A percentile compares a stretch with the other conserved stretches of the same genome.
Conservation (phyloP, 768 basidiomycete species). For the Solioccasus polychromus region DNA sequence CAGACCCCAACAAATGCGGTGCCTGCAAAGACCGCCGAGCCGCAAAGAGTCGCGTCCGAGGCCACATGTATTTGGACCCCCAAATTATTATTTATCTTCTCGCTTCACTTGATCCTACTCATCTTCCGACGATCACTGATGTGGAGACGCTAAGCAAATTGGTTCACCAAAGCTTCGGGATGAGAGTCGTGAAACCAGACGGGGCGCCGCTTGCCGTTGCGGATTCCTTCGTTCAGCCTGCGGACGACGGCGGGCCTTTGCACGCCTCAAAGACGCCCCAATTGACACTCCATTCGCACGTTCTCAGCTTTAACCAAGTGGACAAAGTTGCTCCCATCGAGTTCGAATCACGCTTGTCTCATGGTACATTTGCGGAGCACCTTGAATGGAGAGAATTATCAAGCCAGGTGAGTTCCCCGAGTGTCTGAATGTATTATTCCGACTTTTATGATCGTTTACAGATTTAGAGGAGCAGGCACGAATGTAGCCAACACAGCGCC, state of each 20-base stretch:
- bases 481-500: too few relatives aligned
- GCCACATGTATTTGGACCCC: conserved; percentile 15
- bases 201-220: conserved; percentile 8
- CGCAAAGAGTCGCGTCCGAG: conserved; percentile 11
- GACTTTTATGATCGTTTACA: too few relatives aligned
- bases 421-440: too few relatives aligned
- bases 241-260: not conserved
- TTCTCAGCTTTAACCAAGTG: not conserved
- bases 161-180: conserved; percentile 7
- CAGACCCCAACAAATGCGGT: conserved; percentile 4
- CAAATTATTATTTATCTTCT: conserved; percentile 11
- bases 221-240: not conserved
- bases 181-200: conserved; percentile 12
- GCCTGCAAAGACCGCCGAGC: conserved; percentile 11
- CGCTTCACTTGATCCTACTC: not conserved
- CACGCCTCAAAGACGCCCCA: conserved; percentile 5
- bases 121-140: conserved; percentile 1
- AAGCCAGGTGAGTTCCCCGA: too few relatives aligned
- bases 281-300: conserved; percentile 14
- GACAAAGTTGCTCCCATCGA: too few relatives aligned
- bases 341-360: too few relatives aligned
- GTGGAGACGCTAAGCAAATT: not conserved
- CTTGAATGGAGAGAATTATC: too few relatives aligned
- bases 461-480: too few relatives aligned
- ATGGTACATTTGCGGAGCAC: too few relatives aligned